Percentiles rank a stretch among this genome's conserved stretches.
phyloP scores from a whole-genome alignment of 768 basidiomycete genomes.

The Lentinula boryana region DNA sequence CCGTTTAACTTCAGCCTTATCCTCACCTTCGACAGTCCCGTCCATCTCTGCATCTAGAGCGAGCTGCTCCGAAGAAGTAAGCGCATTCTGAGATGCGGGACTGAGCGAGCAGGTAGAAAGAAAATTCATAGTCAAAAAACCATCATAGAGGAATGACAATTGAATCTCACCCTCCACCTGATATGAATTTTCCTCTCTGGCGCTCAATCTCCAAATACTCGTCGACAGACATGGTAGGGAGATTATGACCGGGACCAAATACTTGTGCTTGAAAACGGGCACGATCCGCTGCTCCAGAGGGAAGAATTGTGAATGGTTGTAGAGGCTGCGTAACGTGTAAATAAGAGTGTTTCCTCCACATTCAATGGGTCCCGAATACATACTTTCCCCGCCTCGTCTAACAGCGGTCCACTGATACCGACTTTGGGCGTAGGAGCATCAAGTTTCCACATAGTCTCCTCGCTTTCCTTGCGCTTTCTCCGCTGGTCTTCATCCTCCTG shows the following conservation, averaged over 20 bases:
- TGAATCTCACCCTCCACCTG: conserved; percentile 73
- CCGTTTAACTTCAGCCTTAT: conserved; percentile 70
- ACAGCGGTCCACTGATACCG: conserved; percentile 54
- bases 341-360: neutral
- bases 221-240: conserved; percentile 95
- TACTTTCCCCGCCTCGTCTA: conserved; percentile 78
- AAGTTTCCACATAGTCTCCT: conserved; percentile 66
- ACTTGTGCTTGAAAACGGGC: conserved; percentile 72
- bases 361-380: conserved; percentile 6
- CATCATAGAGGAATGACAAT: neutral
- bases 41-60: conserved; percentile 79
- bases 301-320: conserved; percentile 89
- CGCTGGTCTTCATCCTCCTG: conserved; percentile 29
- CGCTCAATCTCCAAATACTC: conserved; percentile 88
- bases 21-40: conserved; percentile 61
- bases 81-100: conserved; percentile 55
- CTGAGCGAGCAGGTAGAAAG: conserved; percentile 27
- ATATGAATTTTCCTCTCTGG: conserved; percentile 79
- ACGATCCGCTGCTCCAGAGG: conserved; percentile 62
- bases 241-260: conserved; percentile 73
- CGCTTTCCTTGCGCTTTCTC: conserved; percentile 31
- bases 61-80: conserved; percentile 75
- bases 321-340: conserved; percentile 58
- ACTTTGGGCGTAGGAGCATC: conserved; percentile 47
- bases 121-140: neutral